These are phyloP conservation scores for Ustilago cynodontis DNA, from an alignment of 1,284 basidiomycete genomes.

Conservation along the genomic window DNA sequence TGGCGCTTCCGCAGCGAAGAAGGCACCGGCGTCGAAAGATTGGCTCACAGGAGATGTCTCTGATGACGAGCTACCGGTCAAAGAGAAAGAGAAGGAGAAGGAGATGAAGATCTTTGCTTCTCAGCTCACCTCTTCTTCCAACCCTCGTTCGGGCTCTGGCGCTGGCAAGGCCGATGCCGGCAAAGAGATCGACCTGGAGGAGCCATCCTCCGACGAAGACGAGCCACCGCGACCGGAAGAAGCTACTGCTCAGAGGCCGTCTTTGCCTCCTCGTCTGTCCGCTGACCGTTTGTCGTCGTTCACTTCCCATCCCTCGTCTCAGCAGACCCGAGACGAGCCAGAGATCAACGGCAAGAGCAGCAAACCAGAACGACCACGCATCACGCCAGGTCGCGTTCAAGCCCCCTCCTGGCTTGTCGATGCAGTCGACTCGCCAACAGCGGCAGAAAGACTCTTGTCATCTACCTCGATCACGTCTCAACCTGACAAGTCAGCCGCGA, in stretches of 20 bases:
- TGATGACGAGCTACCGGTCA: conserved; percentile 21
- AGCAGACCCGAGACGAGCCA: neutral
- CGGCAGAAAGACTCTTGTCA: conserved; percentile 26
- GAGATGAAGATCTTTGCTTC: conserved; percentile 16
- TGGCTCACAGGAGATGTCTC: conserved; percentile 49
- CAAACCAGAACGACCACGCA: conserved; percentile 26
- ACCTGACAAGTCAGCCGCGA: conserved; percentile 3
- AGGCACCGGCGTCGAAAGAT: conserved; percentile 23
- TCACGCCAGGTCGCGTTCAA: conserved; percentile 32
- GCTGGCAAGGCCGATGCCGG: neutral
- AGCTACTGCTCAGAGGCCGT: conserved; percentile 30
- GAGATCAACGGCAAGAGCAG: neutral
- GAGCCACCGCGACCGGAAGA: conserved; percentile 26
- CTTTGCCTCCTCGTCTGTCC: conserved; percentile 20
- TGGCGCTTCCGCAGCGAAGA: neutral
- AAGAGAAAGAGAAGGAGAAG: neutral
- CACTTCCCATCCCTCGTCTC: neutral
- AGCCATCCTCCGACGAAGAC: conserved; percentile 40
- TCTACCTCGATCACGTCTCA: conserved; percentile 9
- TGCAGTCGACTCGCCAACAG: conserved; percentile 36
- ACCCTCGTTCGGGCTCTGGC: neutral
- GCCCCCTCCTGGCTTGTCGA: conserved; percentile 48
- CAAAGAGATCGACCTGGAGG: conserved; percentile 29
- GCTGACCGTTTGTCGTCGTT: conserved; percentile 26
- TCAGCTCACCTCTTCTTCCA: neutral